Evolutionary conservation across 2,329 filamentous ascomycete species (phyloP), one percentile per base, ranked within the genome.

Genomic region (Pseudogymnoascus sp.): DNA sequence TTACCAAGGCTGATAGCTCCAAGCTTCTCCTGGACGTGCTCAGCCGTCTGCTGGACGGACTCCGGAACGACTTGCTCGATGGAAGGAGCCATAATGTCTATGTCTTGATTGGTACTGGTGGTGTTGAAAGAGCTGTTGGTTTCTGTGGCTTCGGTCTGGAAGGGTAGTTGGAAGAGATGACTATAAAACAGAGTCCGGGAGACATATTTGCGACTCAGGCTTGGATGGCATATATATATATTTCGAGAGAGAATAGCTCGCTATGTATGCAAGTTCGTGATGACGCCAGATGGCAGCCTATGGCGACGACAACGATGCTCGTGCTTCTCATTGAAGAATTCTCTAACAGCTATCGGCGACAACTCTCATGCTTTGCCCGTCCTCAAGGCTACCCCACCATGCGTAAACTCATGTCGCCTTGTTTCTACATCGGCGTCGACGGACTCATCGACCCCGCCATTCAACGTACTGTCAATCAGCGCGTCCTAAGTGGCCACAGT

Each of bases 21-120:
- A 31, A 71, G 56, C 61, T 71, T 70, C 56, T 69, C 65, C 10
- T 69, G 69, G 50, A 71, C 67, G 5, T 68, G 50, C 21, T 70
- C 68, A 29, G 69, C 62, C 2, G 68, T 63, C 10, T 69, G 62
- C 19, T 65, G 42, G 11, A 69, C 63, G 1, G 68, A 62, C 63
- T 72, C 69, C 3, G 68, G 61, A 9, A 71, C 53, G 38, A 33
- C 40, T 62, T 56, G 35, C 21, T 44, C 40, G 15, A 60, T 60
- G 21, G 59, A 60, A 21, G 59, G 59, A 23, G 59, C 59, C 59
- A 60, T 60, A 6, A 4, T 60, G 33, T 38, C 38, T 60, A 60
- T 13, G 59, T 60, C 26, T 60, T 60, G 19, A 40, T 60, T 7
- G 59, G 35, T 13, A 42, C 35, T 38, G 59, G 19, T 4, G 59